Evolutionary conservation across 345 rosid species (phyloP), one percentile per base, ranked within the genome.

Genomic region (Eutrema japonicum): DNA sequence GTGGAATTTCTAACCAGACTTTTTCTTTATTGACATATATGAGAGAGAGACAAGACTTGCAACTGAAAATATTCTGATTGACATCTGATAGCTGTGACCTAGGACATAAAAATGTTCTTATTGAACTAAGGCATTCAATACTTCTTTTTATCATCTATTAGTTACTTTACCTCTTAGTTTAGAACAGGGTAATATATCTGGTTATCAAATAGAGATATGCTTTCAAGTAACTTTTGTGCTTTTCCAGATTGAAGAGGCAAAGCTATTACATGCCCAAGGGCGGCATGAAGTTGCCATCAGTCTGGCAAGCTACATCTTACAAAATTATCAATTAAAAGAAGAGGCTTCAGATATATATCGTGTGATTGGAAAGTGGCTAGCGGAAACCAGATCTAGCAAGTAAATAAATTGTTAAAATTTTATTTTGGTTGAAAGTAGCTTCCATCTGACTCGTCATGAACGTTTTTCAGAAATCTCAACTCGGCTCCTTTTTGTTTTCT

Each of bases 331-430:
- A 58, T 74, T 83, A 67, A 75, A 80, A 47, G 95, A 91, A 73
- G 90, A 82, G 62, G 84, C 88, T 65, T 84, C 97, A 46, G 87
- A 91, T 69, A 89, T 89, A 13, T 74, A 84, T 74, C 93, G 97
- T 73, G 83, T 94, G 83, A 87, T 88, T 35, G 98, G 98, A 46
- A 94, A 91, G 82, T 94, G 98, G 98, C 88, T 94, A 61, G 98
- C 95, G 3, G 96, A 91, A 88, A 89, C 95, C 74, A 82, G 98
- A 89, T 89, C 97, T 70, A 91, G 97, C 98, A 91, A 84, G 98
- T 94, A 78, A 70, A 29, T 46, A 60, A 45, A 37, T 55, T 40
- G 57, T 68, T 38, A 52, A 70, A 10, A 65, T 75, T 61, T 73
- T 36, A 11, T 64, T 64, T 50, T 62, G 26, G 16, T 72, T 68